These are phyloP conservation scores for Dacryopinax primogenitus DNA, from an alignment of 768 basidiomycete species.

Conservation along the genomic window DNA sequence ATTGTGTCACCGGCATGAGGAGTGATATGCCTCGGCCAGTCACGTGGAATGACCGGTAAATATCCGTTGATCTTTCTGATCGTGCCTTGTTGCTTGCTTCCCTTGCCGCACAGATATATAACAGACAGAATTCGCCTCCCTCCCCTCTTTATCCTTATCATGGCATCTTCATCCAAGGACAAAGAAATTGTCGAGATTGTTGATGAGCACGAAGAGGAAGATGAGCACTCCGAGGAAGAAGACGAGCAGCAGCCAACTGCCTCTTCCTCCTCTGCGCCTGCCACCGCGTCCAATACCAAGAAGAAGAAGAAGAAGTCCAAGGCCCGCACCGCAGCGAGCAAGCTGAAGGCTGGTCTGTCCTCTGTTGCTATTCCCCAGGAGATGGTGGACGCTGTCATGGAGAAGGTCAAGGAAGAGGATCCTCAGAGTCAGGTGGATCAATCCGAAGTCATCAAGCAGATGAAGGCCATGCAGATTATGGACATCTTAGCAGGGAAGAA, in stretches of 20 bases:
- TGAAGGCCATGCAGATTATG: constrained; percentile 72
- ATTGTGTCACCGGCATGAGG: too few species aligned
- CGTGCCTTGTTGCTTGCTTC: neutral
- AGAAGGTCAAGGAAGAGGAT: constrained; percentile 50
- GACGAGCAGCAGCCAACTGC: constrained; percentile 17
- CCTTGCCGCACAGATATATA: neutral
- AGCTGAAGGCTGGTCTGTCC: constrained; percentile 41
- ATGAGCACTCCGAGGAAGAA: constrained; percentile 26
- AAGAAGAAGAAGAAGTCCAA: constrained; percentile 87
- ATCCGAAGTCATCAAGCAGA: constrained; percentile 51
- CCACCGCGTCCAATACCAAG: constrained; percentile 42
- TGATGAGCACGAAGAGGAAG: constrained; percentile 28
- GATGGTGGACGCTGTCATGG: constrained; percentile 53
- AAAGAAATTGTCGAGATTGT: constrained; percentile 34
- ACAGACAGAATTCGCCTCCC: neutral
- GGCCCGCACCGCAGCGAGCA: constrained; percentile 30
- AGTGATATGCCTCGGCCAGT: too few species aligned
- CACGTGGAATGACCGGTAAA: too few species aligned
- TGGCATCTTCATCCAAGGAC: constrained; percentile 31
- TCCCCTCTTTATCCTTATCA: neutral
- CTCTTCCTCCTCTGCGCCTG: neutral
- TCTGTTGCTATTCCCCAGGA: constrained; percentile 44
- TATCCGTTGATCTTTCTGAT: neutral
- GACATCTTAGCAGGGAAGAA: constrained; percentile 74
- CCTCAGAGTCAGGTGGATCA: constrained; percentile 38